A percentile compares a stretch with the other conserved stretches of the same genome.
Evolutionary conservation across 1,284 basidiomycete species (phyloP).

Genomic region (Moniliophthora roreri): DNA sequence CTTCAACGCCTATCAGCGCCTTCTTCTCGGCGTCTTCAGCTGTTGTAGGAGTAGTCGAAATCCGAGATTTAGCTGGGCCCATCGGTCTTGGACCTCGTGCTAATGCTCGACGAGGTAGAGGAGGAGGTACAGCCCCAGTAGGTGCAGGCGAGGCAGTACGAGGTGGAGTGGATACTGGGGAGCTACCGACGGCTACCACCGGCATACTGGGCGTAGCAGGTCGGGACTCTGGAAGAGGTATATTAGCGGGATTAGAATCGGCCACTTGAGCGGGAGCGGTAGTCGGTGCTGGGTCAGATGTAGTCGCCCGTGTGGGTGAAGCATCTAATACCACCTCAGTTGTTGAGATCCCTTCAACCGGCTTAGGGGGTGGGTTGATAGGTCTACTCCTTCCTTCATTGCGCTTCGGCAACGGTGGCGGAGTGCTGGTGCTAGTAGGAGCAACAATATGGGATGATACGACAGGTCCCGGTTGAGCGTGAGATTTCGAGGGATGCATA

Average conservation of each 20-base stretch:
- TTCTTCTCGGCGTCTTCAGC: slow-evolving; percentile 11
- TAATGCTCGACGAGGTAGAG: slow-evolving; percentile 55
- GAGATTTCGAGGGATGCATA: slow-evolving; percentile 30
- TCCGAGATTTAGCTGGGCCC: slow-evolving; percentile 1
- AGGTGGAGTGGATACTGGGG: slow-evolving; percentile 15
- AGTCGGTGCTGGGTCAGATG: not conserved
- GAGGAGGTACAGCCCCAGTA: slow-evolving; percentile 39
- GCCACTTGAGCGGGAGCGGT: not conserved
- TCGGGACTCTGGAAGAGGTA: slow-evolving; percentile 48
- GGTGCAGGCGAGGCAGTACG: slow-evolving; percentile 29
- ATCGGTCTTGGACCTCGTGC: slow-evolving; percentile 29
- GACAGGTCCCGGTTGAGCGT: slow-evolving; percentile 8
- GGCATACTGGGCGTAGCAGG: slow-evolving; percentile 33
- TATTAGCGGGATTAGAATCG: slow-evolving; percentile 18
- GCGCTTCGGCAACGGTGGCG: slow-evolving; percentile 33
- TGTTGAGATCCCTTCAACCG: not conserved
- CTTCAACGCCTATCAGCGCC: slow-evolving; percentile 6
- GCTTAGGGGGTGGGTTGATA: not conserved
- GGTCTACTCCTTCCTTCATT: slow-evolving; percentile 3
- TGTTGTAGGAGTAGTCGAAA: slow-evolving; percentile 22
- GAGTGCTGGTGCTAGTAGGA: slow-evolving; percentile 25
- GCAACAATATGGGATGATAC: slow-evolving; percentile 13
- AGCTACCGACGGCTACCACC: too few species aligned
- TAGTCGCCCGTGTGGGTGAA: not conserved
- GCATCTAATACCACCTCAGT: slow-evolving; percentile 14